Base-by-base conservation (phyloP, 495 filamentous ascomycete genomes). In the Sporormia fimetaria region DNA sequence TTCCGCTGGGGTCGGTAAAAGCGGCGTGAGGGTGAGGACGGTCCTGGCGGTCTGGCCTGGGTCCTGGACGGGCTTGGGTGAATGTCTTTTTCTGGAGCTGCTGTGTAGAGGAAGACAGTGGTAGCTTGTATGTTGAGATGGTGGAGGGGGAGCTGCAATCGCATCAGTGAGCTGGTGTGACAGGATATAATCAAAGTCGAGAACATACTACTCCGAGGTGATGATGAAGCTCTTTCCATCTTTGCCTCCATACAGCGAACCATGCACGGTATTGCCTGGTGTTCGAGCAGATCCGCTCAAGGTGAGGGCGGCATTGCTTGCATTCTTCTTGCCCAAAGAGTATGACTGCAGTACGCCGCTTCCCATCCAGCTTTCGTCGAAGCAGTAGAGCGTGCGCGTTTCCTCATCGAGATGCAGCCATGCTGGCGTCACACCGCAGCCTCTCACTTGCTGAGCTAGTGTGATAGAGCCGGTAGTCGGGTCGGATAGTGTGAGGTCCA, bases 1-100 rank as follows among this genome's bases (percentile, higher is more conserved):
- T 52, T 0, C 67, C 73, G 0, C 76, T 78, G 11, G 82, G 82
- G 53, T 88, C 82, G 17, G 85, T 55, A 47, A 83, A 51, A 21
- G 70, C 73, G 38, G 81, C 61, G 49, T 88, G 83, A 7, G 81
- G 80, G 52, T 80, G 81, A n/a, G 82, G 65, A 3, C 64, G 62
- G 5, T 76, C 68, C 63, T 85, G 81, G 16, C 75, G 73, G 3
- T 39, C 45, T 4, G 71, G 61, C 21, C 64, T 50, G 31, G 68
- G 47, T n/a, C 70, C 71, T 0, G 72, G 69, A 4, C 51, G 42
- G 10, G 62, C 47, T 37, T 74, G 51, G 16, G 65, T 67, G 24
- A 37, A 46, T 20, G 34, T 17, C 18, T 32, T 18, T 39, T 59
- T 63, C 47, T 77, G 64, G 16, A 70, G 42, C 3, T 18, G 29